These are phyloP conservation scores for Aphanocladium album DNA, from an alignment of 2,329 filamentous ascomycete genomes.

Conservation along the genomic window DNA sequence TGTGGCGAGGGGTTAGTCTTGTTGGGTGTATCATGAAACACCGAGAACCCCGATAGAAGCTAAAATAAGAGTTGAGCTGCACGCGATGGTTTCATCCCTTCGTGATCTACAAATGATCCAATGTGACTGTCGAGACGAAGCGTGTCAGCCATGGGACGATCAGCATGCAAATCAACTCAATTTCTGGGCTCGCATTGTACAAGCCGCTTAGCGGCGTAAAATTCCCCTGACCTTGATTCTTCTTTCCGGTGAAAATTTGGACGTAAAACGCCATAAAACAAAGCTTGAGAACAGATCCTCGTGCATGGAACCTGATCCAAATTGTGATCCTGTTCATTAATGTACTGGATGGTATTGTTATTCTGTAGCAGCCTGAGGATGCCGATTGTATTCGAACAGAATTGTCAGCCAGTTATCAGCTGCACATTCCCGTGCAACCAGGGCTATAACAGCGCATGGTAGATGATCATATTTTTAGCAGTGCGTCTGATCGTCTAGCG, in stretches of 20 bases:
- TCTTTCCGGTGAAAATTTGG: neutral
- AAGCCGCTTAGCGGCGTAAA: neutral
- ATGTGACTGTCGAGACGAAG: neutral
- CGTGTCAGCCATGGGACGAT: conserved; percentile 3
- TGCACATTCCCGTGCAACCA: too few species aligned
- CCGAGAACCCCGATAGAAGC: neutral
- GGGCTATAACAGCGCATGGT: too few species aligned
- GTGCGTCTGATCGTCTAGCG: neutral
- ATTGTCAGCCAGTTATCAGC: too few species aligned
- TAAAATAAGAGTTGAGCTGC: neutral
- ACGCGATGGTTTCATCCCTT: neutral
- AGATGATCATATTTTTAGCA: neutral
- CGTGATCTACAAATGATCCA: neutral
- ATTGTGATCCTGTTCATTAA: too few species aligned
- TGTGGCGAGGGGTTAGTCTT: neutral
- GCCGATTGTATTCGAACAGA: too few species aligned
- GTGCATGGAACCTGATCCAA: too few species aligned
- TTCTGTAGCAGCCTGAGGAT: too few species aligned
- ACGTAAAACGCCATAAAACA: too few species aligned
- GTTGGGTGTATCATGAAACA: conserved; percentile 1
- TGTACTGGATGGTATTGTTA: too few species aligned
- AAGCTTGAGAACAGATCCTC: too few species aligned
- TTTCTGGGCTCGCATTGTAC: neutral
- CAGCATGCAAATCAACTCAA: neutral
- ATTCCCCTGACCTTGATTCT: neutral